A percentile compares a stretch with the other conserved stretches of the same genome.
phyloP scores from a whole-genome alignment of 148 eudicot species.

The Camellia japonica region DNA sequence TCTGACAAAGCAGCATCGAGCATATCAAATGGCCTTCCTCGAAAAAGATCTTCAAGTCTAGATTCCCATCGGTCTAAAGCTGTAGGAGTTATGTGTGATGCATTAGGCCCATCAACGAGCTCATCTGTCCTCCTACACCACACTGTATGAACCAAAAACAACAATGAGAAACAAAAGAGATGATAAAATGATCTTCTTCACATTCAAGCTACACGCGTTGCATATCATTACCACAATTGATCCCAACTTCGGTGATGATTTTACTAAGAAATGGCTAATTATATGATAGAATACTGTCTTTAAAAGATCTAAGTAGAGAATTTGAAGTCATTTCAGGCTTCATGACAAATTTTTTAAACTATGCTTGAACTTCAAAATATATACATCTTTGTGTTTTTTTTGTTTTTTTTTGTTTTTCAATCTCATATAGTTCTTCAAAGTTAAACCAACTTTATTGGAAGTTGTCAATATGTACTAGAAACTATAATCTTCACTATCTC shows the following conservation, averaged over 20 bases:
- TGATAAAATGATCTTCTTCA: neutral
- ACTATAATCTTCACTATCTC: neutral
- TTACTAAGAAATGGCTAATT: neutral
- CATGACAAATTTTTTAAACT: neutral
- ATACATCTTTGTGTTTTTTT: neutral
- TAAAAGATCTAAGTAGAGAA: neutral
- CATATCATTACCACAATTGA: neutral
- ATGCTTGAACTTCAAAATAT: neutral
- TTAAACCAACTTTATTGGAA: neutral
- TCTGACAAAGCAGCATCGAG: conserved; percentile 96
- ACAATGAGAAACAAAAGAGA: conserved; percentile 5
- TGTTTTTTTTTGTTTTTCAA: neutral
- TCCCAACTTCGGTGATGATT: neutral
- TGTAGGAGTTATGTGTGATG: conserved; percentile 86
- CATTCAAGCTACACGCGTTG: neutral
- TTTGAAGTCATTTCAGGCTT: neutral
- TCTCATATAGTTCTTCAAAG: neutral
- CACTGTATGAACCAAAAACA: conserved; percentile 42
- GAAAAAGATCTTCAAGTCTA: conserved; percentile 82
- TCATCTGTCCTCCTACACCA: conserved; percentile 99
- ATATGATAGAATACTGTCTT: neutral
- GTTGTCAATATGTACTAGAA: neutral
- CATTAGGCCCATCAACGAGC: conserved; percentile 98
- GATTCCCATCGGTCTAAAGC: conserved; percentile 97
- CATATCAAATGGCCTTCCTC: conserved; percentile 95